Percentiles rank a stretch among this genome's conserved stretches.
These are phyloP conservation scores for Datisca glomerata DNA, from an alignment of 306 rosid species.

Conservation along the genomic window DNA sequence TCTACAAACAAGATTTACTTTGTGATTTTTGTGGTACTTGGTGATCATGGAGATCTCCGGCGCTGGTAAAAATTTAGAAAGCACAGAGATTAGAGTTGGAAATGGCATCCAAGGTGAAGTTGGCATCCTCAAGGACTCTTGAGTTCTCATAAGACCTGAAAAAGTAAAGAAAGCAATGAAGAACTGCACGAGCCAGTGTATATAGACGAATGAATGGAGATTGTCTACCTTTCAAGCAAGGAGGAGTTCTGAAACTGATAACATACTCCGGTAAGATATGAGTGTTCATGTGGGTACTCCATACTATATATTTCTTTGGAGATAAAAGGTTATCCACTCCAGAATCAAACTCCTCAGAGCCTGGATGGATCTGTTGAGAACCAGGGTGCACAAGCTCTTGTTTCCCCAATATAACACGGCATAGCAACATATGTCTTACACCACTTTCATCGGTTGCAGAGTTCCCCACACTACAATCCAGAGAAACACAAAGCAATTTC, in stretches of 20 bases:
- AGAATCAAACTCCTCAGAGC: slow-evolving; percentile 54
- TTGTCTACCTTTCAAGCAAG: slow-evolving; percentile 31
- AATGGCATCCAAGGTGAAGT: slow-evolving; percentile 85
- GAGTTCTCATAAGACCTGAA: slow-evolving; percentile 28
- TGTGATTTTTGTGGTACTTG: slow-evolving; percentile 41
- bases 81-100: slow-evolving; percentile 41
- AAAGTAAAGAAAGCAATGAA: slow-evolving; percentile 4
- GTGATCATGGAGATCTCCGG: slow-evolving; percentile 25
- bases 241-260: slow-evolving; percentile 47
- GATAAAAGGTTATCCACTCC: slow-evolving; percentile 42
- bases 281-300: slow-evolving; percentile 64
- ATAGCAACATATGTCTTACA: slow-evolving; percentile 51
- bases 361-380: slow-evolving; percentile 40
- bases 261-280: slow-evolving; percentile 64
- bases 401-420: slow-evolving; percentile 78
- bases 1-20: slow-evolving; percentile 25
- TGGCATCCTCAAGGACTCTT: slow-evolving; percentile 34
- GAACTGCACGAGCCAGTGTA: no score
- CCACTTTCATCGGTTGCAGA: slow-evolving; percentile 38
- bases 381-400: slow-evolving; percentile 43
- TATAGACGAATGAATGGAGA: no score
- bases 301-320: slow-evolving; percentile 52
- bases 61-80: slow-evolving; percentile 44
- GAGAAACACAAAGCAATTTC: no score
- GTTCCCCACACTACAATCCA: slow-evolving; percentile 29